These are phyloP conservation scores for Rhizophagus clarus DNA, from an alignment of 192 early-diverging fungal genomes.

Conservation along the genomic window DNA sequence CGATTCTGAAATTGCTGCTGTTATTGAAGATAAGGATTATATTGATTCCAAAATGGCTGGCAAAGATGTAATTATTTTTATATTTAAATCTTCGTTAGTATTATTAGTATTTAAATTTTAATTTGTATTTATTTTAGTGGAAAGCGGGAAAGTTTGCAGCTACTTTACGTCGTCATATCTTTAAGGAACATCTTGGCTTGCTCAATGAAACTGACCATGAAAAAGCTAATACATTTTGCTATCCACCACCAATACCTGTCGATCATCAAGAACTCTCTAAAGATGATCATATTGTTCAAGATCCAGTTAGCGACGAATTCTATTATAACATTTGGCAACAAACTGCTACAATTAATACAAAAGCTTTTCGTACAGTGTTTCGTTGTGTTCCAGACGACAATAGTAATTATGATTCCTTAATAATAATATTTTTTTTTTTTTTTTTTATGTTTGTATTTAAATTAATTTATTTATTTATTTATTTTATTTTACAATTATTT, in stretches of 20 bases:
- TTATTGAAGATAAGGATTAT: conserved; percentile 76
- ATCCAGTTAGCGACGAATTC: conserved; percentile 68
- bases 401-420: conserved; percentile 11
- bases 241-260: conserved; percentile 34
- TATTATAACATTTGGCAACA: conserved; percentile 58
- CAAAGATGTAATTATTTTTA: conserved; percentile 40
- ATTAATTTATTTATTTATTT: not conserved
- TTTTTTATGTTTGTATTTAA: not conserved
- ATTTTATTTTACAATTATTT: not conserved
- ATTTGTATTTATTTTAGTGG: conserved; percentile 44
- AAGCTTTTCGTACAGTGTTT: conserved; percentile 78
- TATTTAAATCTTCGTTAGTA: not conserved
- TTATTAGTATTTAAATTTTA: not conserved
- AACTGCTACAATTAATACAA: conserved; percentile 69
- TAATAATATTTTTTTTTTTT: not conserved
- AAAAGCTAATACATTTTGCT: conserved; percentile 31
- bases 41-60: conserved; percentile 75
- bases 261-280: conserved; percentile 37
- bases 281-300: conserved; percentile 53
- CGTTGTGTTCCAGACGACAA: conserved; percentile 83
- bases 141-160: conserved; percentile 74
- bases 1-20: conserved; percentile 87
- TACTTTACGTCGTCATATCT: conserved; percentile 71
- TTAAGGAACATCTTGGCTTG: conserved; percentile 83
- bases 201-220: conserved; percentile 50